Base-by-base conservation (phyloP, 2,329 filamentous ascomycete genomes). In the Dactylellina leptospora region DNA sequence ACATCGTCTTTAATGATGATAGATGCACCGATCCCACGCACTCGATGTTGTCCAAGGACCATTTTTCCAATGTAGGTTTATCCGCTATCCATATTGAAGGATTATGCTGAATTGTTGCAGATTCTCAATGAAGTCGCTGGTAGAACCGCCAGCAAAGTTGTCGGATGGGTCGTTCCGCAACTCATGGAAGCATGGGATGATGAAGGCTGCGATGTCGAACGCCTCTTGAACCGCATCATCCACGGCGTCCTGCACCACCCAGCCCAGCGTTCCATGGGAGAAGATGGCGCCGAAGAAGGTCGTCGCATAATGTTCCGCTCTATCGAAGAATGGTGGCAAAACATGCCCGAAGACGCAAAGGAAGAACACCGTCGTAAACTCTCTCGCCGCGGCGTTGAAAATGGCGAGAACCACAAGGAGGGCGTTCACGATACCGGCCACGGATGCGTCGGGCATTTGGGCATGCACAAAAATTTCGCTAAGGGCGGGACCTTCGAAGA, bases 41-140 rank as follows among this genome's bases (percentile, higher is more conserved):
- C 82, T 96, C 91, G 18, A 96, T 96, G 93, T 83, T 97, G 56
- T 92, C 92, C 69, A 97, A 97, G 82, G 93, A 97, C 77, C 93
- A 97, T 81, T 97, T 97, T 80, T 90, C 89, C 74, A 96, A 96
- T 78, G 83, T 89, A 79, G 80, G 83, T 36, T 38, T 33, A 20
- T 38, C 4, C 5, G 16, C 9, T 33, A 58, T 16, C 38, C 11
- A 25, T 62, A 74, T 36, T 75, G 44, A 38, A 22, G 16, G 13
- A 1, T 3, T 20, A 47, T 54, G 77, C 61, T 75, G 5, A 8
- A 1, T 18, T 23, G 0, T 33, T 0, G 2, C 70, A 85, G 83
- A 83, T 93, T 28, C 85, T 97, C 70, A 97, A 97, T 79, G 92
- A 96, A 78, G 86, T 92, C 44, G 93, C 92, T 47, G 93, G 93